Conservation (phyloP, 2,329 filamentous ascomycete species). For the Falciphora oryzae region DNA sequence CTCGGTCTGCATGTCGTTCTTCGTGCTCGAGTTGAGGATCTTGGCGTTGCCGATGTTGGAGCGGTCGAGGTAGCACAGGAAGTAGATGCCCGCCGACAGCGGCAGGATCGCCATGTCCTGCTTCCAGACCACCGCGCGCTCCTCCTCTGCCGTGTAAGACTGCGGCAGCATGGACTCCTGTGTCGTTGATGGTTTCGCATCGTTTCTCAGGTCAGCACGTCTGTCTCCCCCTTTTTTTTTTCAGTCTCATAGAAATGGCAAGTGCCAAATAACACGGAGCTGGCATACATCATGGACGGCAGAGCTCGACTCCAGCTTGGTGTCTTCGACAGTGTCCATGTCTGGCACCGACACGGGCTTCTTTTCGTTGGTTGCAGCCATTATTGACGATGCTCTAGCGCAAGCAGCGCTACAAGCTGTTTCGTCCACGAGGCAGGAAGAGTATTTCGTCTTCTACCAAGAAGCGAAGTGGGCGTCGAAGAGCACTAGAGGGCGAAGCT, state of each 20-base stretch:
- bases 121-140: constrained; percentile 43
- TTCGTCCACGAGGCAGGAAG: background rate
- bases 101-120: constrained; percentile 61
- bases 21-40: constrained; percentile 54
- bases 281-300: background rate
- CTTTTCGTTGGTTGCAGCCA: background rate
- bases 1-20: constrained; percentile 56
- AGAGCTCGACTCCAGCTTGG: background rate
- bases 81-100: constrained; percentile 56
- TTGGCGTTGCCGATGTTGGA: constrained; percentile 66
- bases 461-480: background rate
- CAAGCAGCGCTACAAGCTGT: too few relatives aligned
- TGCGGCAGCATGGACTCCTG: background rate
- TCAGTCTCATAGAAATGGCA: too few relatives aligned
- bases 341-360: too few relatives aligned
- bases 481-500: too few relatives aligned
- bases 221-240: too few relatives aligned
- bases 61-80: constrained; percentile 62
- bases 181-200: too few relatives aligned
- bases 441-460: background rate
- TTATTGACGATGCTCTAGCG: background rate
- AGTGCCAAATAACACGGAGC: too few relatives aligned
- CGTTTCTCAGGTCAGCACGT: too few relatives aligned
- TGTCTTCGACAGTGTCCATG: background rate
- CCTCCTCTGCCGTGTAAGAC: constrained; percentile 13